Percentiles rank a stretch among this genome's conserved stretches.
phyloP scores from a whole-genome alignment of 192 early-diverging fungal genomes.

The Coemansia biformis region DNA sequence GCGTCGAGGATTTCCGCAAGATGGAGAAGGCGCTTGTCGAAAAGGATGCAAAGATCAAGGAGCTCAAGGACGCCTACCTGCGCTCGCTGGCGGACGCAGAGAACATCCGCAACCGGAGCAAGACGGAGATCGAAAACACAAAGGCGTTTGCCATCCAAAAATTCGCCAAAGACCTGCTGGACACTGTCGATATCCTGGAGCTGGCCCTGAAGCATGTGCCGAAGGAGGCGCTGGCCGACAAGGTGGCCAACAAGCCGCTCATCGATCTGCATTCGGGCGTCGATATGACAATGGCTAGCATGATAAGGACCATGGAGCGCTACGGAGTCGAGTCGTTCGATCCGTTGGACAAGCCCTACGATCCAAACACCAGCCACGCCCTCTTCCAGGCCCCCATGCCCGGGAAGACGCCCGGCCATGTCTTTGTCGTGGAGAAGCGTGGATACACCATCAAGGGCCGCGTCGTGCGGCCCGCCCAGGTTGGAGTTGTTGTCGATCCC shows the following conservation, averaged over 20 bases:
- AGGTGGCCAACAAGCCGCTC: slow-evolving; percentile 57
- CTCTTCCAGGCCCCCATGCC: slow-evolving; percentile 88
- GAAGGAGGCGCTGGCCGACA: slow-evolving; percentile 53
- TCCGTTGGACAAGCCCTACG: slow-evolving; percentile 85
- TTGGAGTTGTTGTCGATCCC: slow-evolving; percentile 80
- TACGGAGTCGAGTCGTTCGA: slow-evolving; percentile 79
- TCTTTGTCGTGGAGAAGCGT: slow-evolving; percentile 85
- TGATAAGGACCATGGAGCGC: slow-evolving; percentile 80
- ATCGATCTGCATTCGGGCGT: slow-evolving; percentile 84
- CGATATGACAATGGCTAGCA: slow-evolving; percentile 76
- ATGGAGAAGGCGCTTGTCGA: slow-evolving; percentile 28
- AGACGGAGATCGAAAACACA: slow-evolving; percentile 75
- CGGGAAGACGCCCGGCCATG: slow-evolving; percentile 80
- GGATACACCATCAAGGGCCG: slow-evolving; percentile 93
- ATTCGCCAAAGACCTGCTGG: slow-evolving; percentile 95
- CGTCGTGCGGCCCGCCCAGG: slow-evolving; percentile 89
- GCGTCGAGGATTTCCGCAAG: slow-evolving; percentile 28
- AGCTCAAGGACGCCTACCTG: slow-evolving; percentile 75
- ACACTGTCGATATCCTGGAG: slow-evolving; percentile 83
- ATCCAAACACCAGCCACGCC: slow-evolving; percentile 91
- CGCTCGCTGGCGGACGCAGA: slow-evolving; percentile 93
- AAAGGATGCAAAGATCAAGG: slow-evolving; percentile 52
- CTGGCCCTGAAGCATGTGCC: slow-evolving; percentile 90
- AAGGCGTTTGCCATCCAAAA: slow-evolving; percentile 91
- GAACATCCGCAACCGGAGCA: slow-evolving; percentile 86